Conservation (phyloP, 225 moss, liverwort and hornwort genomes). For the Polytrichum commune region DNA sequence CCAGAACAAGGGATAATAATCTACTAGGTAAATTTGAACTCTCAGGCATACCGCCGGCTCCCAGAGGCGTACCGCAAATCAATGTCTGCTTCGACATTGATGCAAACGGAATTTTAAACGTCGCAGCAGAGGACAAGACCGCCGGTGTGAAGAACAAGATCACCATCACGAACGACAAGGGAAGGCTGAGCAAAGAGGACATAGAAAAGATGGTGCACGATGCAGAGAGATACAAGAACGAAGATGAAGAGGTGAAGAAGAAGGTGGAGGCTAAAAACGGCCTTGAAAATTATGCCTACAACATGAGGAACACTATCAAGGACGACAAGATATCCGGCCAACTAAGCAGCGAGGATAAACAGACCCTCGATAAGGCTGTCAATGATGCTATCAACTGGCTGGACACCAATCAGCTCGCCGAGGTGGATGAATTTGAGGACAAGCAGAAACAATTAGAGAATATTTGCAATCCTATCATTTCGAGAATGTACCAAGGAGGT, state of each 20-base stretch:
- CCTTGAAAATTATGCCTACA: constrained; percentile 33
- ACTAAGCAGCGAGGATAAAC: constrained; percentile 24
- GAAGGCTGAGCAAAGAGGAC: constrained; percentile 32
- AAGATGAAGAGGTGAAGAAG: constrained; percentile 33
- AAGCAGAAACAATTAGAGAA: constrained; percentile 41
- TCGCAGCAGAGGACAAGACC: constrained; percentile 32
- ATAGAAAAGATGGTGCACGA: constrained; percentile 34
- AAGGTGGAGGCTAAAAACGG: constrained; percentile 37
- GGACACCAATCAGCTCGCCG: constrained; percentile 30
- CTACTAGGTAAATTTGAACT: constrained; percentile 36
- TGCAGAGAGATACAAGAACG: constrained; percentile 27
- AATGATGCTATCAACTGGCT: constrained; percentile 22
- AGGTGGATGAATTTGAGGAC: constrained; percentile 38
- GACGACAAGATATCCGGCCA: constrained; percentile 29
- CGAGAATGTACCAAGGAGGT: constrained; percentile 29
- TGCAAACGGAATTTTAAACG: constrained; percentile 33
- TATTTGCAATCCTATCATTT: constrained; percentile 33
- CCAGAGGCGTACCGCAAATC: constrained; percentile 31
- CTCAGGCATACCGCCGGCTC: constrained; percentile 32
- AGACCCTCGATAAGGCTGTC: constrained; percentile 23
- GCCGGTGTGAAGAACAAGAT: constrained; percentile 36
- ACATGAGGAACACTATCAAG: constrained; percentile 26
- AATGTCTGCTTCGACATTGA: constrained; percentile 31
- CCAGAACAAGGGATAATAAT: constrained; percentile 31
- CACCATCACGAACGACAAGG: constrained; percentile 40